Evolutionary conservation across 1,139 yeast genomes (phyloP), one percentile per base, ranked within the genome.

Genomic region (Yamadazyma dushanensis): DNA sequence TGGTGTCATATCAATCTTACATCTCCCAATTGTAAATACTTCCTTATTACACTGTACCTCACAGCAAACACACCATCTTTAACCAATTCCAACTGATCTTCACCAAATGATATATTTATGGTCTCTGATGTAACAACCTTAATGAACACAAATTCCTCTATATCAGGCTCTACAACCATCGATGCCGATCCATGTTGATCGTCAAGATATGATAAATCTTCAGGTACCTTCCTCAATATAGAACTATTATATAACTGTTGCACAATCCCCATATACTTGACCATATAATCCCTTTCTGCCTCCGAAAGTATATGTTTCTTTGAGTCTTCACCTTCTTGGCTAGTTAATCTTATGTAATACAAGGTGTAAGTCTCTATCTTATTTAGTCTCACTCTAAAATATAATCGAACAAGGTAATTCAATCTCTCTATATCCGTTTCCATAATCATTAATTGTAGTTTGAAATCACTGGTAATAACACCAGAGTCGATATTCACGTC

Each of bases 391-490:
- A 92, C 75, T 40, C 98, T 72, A 24, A 90, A 67, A 55, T 88
- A 90, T 17, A 89, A 75, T 37, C 97, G 67, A 14, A 90, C 69
- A 29, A 92, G 62, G 54, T 83, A 92, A 50, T 84, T 88, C 32
- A 88, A 76, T 39, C 98, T 66, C 52, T 92, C 98, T 18, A 92
- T 72, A 51, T 92, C 98, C 3, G 95, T 84, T 55, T 92, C 98
- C 44, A 90, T 81, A 14, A 94, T 76, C 69, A 92, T 78, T 29
- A 90, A 66, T 41, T 84, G 83, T 38, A 92, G 63, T 56, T 90
- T 90, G 56, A 83, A 83, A 49, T 85, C 92, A 29, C 70, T 66
- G n/a, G 62, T 54, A 8, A 70, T 55, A 2, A 69, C 54, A 1
- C 74, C 74, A 2, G 65, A 48, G 13, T 59, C 64, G 2, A 63